These are phyloP conservation scores for Sarocladium strictum DNA, from an alignment of 2,329 filamentous ascomycete species.

Conservation along the genomic window DNA sequence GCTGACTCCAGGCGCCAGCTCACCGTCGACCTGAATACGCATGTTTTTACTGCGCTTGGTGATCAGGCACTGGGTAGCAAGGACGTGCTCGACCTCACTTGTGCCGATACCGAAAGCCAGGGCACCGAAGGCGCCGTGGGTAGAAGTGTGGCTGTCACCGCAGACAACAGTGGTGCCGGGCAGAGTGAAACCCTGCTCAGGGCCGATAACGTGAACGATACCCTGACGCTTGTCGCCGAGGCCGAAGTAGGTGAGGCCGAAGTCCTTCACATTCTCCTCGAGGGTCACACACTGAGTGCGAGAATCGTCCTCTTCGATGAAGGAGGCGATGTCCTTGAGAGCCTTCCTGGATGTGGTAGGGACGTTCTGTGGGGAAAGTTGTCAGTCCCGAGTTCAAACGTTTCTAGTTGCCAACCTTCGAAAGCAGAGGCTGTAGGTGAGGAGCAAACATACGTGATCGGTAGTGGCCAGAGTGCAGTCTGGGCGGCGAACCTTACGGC, in stretches of 20 bases:
- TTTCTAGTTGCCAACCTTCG: background rate
- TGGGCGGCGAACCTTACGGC: slow-evolving; percentile 80
- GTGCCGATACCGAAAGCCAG: slow-evolving; percentile 97
- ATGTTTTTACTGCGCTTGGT: slow-evolving; percentile 98
- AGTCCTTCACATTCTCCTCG: slow-evolving; percentile 95
- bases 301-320: slow-evolving; percentile 93
- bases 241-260: slow-evolving; percentile 95
- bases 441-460: slow-evolving; percentile 71
- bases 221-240: slow-evolving; percentile 94
- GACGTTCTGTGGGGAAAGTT: slow-evolving; percentile 62
- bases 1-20: slow-evolving; percentile 83
- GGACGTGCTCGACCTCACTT: slow-evolving; percentile 92
- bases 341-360: slow-evolving; percentile 86
- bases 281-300: slow-evolving; percentile 90
- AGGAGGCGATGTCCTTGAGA: slow-evolving; percentile 88
- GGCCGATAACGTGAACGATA: slow-evolving; percentile 97
- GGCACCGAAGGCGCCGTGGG: slow-evolving; percentile 92
- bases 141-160: slow-evolving; percentile 96
- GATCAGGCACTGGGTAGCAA: slow-evolving; percentile 92
- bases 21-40: slow-evolving; percentile 90
- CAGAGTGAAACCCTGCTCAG: slow-evolving; percentile 97
- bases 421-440: background rate
- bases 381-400: slow-evolving; percentile 19
- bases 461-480: slow-evolving; percentile 96
- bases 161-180: slow-evolving; percentile 96